These are phyloP conservation scores for Quercus parvula DNA, from an alignment of 306 rosid species.

Conservation along the genomic window DNA sequence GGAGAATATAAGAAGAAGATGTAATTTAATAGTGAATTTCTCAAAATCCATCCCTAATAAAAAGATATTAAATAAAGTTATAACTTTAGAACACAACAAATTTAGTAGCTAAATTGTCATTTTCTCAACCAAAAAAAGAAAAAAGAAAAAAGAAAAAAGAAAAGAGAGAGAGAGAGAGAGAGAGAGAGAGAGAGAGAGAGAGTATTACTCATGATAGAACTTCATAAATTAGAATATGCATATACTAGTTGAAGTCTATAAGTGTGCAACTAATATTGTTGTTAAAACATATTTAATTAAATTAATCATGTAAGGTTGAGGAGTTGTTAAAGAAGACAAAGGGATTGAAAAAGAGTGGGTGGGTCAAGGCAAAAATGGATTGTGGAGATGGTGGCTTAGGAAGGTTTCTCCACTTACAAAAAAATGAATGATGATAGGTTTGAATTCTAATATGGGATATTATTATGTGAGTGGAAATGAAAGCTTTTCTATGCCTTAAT, in stretches of 20 bases:
- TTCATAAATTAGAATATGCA: no score
- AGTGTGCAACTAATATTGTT: constrained; percentile 22
- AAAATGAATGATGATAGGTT: constrained; percentile 40
- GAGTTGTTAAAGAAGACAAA: constrained; percentile 34
- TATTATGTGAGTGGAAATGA: constrained; percentile 15
- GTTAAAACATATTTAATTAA: constrained; percentile 1
- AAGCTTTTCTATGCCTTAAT: not conserved
- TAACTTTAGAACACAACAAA: rapidly evolving
- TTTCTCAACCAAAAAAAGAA: not conserved
- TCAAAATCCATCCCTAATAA: no score
- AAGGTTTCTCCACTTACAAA: constrained; percentile 57
- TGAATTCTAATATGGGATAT: constrained; percentile 26
- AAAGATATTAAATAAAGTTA: no score
- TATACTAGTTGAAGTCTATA: not conserved
- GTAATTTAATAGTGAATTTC: no score
- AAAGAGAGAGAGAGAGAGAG: not conserved
- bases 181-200: not conserved
- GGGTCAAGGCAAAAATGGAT: constrained; percentile 45
- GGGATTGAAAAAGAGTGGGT: constrained; percentile 24
- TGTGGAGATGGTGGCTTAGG: constrained; percentile 60
- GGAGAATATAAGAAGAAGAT: no score
- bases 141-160: no score
- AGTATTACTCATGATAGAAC: no score
- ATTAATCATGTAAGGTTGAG: constrained; percentile 25
- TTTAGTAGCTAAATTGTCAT: no score